These are phyloP conservation scores for Colletotrichum sansevieriae DNA, from an alignment of 2,329 filamentous ascomycete genomes.

Conservation along the genomic window DNA sequence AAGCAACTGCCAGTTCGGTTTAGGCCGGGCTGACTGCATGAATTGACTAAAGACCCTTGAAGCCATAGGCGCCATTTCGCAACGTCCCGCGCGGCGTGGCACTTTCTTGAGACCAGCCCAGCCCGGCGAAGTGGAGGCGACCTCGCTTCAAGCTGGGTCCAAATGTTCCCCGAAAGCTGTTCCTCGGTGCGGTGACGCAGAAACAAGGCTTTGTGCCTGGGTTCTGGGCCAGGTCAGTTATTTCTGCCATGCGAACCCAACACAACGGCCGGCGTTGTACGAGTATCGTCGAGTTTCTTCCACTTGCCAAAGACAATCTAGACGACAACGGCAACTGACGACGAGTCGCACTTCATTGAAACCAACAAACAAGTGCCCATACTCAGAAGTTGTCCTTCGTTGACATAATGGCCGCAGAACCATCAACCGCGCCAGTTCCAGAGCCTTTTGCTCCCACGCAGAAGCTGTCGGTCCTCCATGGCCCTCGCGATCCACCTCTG, in stretches of 20 bases:
- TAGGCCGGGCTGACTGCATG: slow-evolving; percentile 26
- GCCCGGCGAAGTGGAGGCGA: slow-evolving; percentile 16
- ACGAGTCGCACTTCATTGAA: slow-evolving; percentile 1
- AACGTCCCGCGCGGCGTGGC: slow-evolving; percentile 26
- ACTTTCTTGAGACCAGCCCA: slow-evolving; percentile 22
- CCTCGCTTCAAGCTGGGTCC: slow-evolving; percentile 36
- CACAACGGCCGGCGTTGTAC: slow-evolving; percentile 4
- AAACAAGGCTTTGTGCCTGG: slow-evolving; percentile 25
- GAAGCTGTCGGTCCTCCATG: slow-evolving; percentile 72
- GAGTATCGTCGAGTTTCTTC: slow-evolving; percentile 18
- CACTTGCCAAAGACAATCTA: slow-evolving; percentile 28
- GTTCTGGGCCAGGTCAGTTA: slow-evolving; percentile 24
- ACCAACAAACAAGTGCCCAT: slow-evolving; percentile 3
- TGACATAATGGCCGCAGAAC: slow-evolving; percentile 48
- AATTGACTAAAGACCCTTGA: slow-evolving; percentile 8
- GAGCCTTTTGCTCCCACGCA: slow-evolving; percentile 50
- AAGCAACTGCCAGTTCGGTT: slow-evolving; percentile 24
- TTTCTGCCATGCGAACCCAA: slow-evolving; percentile 32
- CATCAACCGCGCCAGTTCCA: slow-evolving; percentile 45
- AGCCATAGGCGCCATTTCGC: slow-evolving; percentile 24
- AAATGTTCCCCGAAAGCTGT: slow-evolving; percentile 35
- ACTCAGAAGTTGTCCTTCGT: background rate
- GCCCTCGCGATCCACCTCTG: slow-evolving; percentile 76
- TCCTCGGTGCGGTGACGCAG: slow-evolving; percentile 40
- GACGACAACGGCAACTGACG: slow-evolving; percentile 10